Evolutionary conservation across 2,329 filamentous ascomycete species (phyloP).

Genomic region (Aspergillus phoenicis): DNA sequence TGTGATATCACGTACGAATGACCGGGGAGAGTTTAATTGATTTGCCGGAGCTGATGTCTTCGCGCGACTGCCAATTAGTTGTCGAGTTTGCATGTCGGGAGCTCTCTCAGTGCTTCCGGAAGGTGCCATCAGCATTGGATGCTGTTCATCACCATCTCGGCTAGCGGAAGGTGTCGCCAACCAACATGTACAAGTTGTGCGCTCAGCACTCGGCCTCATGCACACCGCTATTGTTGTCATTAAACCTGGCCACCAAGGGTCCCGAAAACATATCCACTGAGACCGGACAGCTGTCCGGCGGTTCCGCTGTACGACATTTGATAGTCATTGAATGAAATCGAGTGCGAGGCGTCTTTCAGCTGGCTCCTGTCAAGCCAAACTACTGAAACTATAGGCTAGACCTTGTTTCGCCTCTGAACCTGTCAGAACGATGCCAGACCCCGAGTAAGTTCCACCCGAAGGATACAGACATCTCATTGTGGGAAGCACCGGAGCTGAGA

Average conservation of each 20-base stretch:
- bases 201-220: conserved; percentile 14
- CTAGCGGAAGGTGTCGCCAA: background rate
- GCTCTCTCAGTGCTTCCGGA: background rate
- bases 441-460: background rate
- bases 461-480: background rate
- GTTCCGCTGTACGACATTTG: conserved; percentile 3
- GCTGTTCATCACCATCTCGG: background rate
- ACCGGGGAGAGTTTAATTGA: background rate
- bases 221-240: conserved; percentile 16
- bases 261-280: background rate
- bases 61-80: background rate
- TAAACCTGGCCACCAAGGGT: background rate
- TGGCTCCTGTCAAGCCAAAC: background rate
- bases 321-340: background rate
- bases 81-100: background rate
- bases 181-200: conserved; percentile 8
- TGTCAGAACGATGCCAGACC: background rate
- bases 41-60: background rate
- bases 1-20: conserved; percentile 9
- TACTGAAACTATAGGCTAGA: background rate
- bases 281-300: background rate
- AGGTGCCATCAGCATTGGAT: background rate
- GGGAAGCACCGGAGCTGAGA: background rate
- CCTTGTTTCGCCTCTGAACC: background rate
- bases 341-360: background rate